Evolutionary conservation across 768 basidiomycete species (phyloP), one percentile per base, ranked within the genome.

Genomic region (Rickenella mellea): DNA sequence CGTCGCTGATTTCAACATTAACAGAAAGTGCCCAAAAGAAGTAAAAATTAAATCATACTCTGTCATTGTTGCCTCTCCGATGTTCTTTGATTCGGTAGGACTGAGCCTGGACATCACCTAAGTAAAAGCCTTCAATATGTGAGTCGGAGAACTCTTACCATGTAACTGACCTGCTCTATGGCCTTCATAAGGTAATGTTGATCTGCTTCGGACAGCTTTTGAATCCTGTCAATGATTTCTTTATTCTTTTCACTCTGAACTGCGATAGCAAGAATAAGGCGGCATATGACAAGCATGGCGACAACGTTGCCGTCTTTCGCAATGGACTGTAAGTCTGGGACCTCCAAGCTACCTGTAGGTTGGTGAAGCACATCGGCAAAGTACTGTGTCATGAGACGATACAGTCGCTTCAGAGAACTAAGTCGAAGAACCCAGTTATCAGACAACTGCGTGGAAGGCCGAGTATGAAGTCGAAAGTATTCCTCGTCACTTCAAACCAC

Each of bases 351-450:
- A 32, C 73, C 71, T 1, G 83, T 82, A 0, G 83, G 82, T 42
- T 85, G 85, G 54, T 85, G 83, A 17, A 93, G 73, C 2, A 88
- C 75, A 59, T 91, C 83, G 37, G 80, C 75, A 52, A 84, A 85
- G 59, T 91, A 94, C 55, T 89, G 86, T 2, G 85, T 88, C 68
- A 92, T 83, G 28, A 91, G 75, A 33, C 90, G 74, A 61, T 89
- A 92, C 39, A 92, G 70, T 19, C 83, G 76, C 55, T 93, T 93
- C 47, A 93, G 73, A 7, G 82, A 62, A 59, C 73, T 81, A 60
- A 91, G 89, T 10, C 89, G 78, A 25, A 91, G 62, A 43, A 91
- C 86, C 90, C 90, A 94, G 61, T 88, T 92, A 54, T 90, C 88
- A 9, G 83, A 76, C 2, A 70, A 70, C 41, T 85, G 78, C 14